Evolutionary conservation across 306 rosid genomes (phyloP).

Genomic region (Ziziphus jujuba): DNA sequence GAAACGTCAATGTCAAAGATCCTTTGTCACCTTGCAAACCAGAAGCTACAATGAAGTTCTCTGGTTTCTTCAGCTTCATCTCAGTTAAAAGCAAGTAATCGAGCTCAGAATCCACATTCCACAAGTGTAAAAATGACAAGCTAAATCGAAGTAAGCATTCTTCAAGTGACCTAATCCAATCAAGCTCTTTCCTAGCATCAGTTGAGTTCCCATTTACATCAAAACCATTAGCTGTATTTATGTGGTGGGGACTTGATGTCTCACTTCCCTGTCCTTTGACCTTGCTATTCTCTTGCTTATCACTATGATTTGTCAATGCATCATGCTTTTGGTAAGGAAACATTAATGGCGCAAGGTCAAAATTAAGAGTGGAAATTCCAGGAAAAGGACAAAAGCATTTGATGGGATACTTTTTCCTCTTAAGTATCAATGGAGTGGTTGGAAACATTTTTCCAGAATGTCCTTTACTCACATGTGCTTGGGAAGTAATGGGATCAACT

Average conservation of each 20-base stretch:
- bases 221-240: slow-evolving; percentile 33
- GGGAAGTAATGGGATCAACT: slow-evolving; percentile 44
- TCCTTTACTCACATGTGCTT: slow-evolving; percentile 43
- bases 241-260: slow-evolving; percentile 43
- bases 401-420: slow-evolving; percentile 60
- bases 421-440: slow-evolving; percentile 34
- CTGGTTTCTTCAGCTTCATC: slow-evolving; percentile 82
- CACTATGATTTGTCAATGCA: slow-evolving; percentile 30
- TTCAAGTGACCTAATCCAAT: slow-evolving; percentile 62
- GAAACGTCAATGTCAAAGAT: slow-evolving; percentile 86
- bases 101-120: slow-evolving; percentile 75
- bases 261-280: slow-evolving; percentile 54
- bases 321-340: slow-evolving; percentile 52
- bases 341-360: slow-evolving; percentile 78
- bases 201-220: slow-evolving; percentile 27
- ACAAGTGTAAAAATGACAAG: slow-evolving; percentile 82
- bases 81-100: slow-evolving; percentile 76
- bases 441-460: slow-evolving; percentile 34
- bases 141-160: slow-evolving; percentile 78
- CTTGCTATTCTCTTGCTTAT: slow-evolving; percentile 34
- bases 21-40: slow-evolving; percentile 97
- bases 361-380: slow-evolving; percentile 74
- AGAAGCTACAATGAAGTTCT: slow-evolving; percentile 66
- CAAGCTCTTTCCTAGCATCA: slow-evolving; percentile 44
- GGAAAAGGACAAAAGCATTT: slow-evolving; percentile 90